phyloP scores from a whole-genome alignment of 2,329 filamentous ascomycete species.

The Hypoxylon rubiginosum region DNA sequence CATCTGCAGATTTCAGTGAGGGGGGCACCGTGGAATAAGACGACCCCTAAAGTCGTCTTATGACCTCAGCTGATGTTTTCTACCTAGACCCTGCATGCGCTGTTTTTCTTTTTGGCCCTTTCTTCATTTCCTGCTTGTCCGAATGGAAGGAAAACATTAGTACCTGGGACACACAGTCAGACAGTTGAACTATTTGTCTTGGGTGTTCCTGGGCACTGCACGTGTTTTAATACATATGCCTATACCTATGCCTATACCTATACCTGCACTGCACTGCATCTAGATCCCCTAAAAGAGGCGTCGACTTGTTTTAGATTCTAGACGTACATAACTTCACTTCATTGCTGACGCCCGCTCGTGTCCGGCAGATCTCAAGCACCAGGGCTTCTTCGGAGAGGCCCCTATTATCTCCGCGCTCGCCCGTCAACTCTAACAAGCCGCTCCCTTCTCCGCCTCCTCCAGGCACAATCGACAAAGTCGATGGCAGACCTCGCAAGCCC shows the following conservation, averaged over 20 bases:
- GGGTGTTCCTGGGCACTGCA: slow-evolving; percentile 26
- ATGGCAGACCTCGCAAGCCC: slow-evolving; percentile 57
- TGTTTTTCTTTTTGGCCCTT: slow-evolving; percentile 39
- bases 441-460: slow-evolving; percentile 66
- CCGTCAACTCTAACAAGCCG: slow-evolving; percentile 67
- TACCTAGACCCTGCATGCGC: slow-evolving; percentile 47
- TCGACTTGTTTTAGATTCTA: slow-evolving; percentile 7
- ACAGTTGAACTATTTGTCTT: slow-evolving; percentile 30
- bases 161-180: slow-evolving; percentile 2
- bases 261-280: neutral
- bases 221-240: slow-evolving; percentile 22
- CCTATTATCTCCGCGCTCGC: slow-evolving; percentile 51
- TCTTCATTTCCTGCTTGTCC: slow-evolving; percentile 26
- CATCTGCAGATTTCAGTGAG: slow-evolving; percentile 24
- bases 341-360: slow-evolving; percentile 30
- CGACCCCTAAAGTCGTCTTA: slow-evolving; percentile 42
- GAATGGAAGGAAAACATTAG: slow-evolving; percentile 18
- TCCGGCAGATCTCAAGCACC: slow-evolving; percentile 43
- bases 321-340: neutral
- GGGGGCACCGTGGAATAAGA: slow-evolving; percentile 31
- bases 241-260: neutral
- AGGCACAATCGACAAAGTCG: slow-evolving; percentile 56
- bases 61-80: slow-evolving; percentile 44
- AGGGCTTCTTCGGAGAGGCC: slow-evolving; percentile 45
- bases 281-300: neutral